Evolutionary conservation across 352 stramenopile species (phyloP), one percentile per base, ranked within the genome.

Genomic region (Pythium diclinum): DNA sequence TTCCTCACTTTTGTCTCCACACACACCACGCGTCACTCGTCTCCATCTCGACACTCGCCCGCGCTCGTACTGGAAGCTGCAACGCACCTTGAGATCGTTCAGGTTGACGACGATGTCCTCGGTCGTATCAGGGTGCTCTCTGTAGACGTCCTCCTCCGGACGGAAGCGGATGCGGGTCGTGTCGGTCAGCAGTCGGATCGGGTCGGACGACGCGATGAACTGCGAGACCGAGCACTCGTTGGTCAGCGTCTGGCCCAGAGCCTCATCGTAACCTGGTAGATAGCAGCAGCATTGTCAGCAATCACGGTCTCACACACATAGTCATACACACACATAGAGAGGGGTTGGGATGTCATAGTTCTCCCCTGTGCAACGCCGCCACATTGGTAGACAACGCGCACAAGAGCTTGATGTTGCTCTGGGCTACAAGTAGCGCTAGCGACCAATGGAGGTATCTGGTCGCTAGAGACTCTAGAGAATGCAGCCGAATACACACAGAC

Each of bases 131-230:
- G 79, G 76, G 69, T 95, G 88, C 0, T 92, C 79, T 0, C 77
- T 81, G 63, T 92, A 96, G n/a, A 93, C 80, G 38, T 92, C 79
- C 36, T 93, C 87, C 38, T 87, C 75, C 0, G 80, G 78, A 13
- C 89, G 56, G 74, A 99, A 99, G 0, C 81, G 79, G 19, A 99
- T 89, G 17, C 95, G 89, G 0, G 95, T 99, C 36, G 90, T 92
- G 55, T 98, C 90, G 3, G 92, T 98, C 13, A 99, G 67, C 23
- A 99, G 76, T 46, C 96, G 89, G 57, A 99, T 97, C 6, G 98
- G 96, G 64, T 99, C 96, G 25, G 92, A 87, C 0, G 74, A 78
- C 28, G 92, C 83, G 3, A 97, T 72, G 55, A 97, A 97, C 52
- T 97, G 87, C 7, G 81, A 82, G 1, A 97, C 89, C 19, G 79